Evolutionary conservation across 2,329 filamentous ascomycete genomes (phyloP).

Genomic region (Coniochaeta sp.): DNA sequence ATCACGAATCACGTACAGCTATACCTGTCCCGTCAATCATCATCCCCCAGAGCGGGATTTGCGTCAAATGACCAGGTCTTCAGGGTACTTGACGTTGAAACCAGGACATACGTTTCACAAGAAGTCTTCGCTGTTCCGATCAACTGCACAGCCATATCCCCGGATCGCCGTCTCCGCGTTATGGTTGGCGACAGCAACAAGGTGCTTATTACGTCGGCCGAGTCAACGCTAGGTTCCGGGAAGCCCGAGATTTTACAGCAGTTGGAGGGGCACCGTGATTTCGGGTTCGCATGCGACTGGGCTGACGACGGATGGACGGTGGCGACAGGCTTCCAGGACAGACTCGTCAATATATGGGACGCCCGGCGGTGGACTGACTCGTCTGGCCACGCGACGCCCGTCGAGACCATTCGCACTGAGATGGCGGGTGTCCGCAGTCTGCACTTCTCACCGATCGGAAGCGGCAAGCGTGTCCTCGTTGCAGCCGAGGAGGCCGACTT

Average conservation of each 20-base stretch:
- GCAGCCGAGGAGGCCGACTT: slow-evolving; percentile 71
- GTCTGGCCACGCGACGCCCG: slow-evolving; percentile 35
- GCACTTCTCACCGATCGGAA: slow-evolving; percentile 64
- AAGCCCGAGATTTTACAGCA: slow-evolving; percentile 38
- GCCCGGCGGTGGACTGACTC: slow-evolving; percentile 58
- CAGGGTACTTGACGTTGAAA: slow-evolving; percentile 49
- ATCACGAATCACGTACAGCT: slow-evolving; percentile 61
- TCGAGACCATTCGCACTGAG: slow-evolving; percentile 52
- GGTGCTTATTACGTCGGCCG: slow-evolving; percentile 61
- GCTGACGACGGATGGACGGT: slow-evolving; percentile 68
- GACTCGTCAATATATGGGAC: slow-evolving; percentile 67
- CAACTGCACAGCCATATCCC: slow-evolving; percentile 67
- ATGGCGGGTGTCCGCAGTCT: slow-evolving; percentile 64
- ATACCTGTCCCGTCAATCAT: slow-evolving; percentile 42
- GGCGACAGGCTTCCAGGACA: slow-evolving; percentile 72
- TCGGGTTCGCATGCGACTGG: slow-evolving; percentile 73
- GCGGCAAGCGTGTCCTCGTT: slow-evolving; percentile 58
- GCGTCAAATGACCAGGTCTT: slow-evolving; percentile 55
- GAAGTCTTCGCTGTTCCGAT: slow-evolving; percentile 51
- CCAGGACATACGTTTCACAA: slow-evolving; percentile 49
- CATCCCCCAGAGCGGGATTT: slow-evolving; percentile 48
- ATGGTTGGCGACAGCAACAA: slow-evolving; percentile 64
- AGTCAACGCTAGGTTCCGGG: slow-evolving; percentile 30
- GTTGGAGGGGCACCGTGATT: slow-evolving; percentile 60
- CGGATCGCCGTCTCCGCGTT: slow-evolving; percentile 62